A percentile compares a stretch with the other conserved stretches of the same genome.
Conservation (phyloP, 2,329 filamentous ascomycete species). For the Fusarium anguioides region DNA sequence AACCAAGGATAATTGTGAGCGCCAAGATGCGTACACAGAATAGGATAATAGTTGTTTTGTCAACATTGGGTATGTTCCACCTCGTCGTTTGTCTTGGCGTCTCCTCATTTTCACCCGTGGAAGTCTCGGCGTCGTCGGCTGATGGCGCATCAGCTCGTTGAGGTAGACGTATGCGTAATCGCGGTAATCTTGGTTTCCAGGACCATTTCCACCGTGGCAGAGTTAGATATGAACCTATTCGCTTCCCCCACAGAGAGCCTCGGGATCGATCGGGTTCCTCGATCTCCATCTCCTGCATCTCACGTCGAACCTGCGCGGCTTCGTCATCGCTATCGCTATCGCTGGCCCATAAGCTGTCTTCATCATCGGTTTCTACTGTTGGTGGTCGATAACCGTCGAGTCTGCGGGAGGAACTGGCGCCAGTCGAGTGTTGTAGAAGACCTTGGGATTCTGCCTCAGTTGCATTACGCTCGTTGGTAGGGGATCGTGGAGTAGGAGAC, state of each 20-base stretch:
- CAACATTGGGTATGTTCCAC: slow-evolving; percentile 52
- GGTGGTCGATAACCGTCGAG: slow-evolving; percentile 77
- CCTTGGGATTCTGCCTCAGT: slow-evolving; percentile 82
- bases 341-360: slow-evolving; percentile 67
- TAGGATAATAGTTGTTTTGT: slow-evolving; percentile 62
- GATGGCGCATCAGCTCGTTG: slow-evolving; percentile 49
- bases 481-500: slow-evolving; percentile 47
- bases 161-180: slow-evolving; percentile 61
- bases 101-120: slow-evolving; percentile 45
- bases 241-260: slow-evolving; percentile 64
- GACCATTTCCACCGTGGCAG: slow-evolving; percentile 66
- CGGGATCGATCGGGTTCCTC: slow-evolving; percentile 69
- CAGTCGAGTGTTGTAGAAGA: slow-evolving; percentile 69
- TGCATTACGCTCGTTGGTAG: slow-evolving; percentile 68
- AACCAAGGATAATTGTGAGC: slow-evolving; percentile 76
- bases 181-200: slow-evolving; percentile 65
- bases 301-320: slow-evolving; percentile 76
- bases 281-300: slow-evolving; percentile 91
- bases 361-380: slow-evolving; percentile 81
- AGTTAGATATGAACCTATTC: slow-evolving; percentile 64
- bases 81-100: slow-evolving; percentile 42
- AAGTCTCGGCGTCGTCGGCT: slow-evolving; percentile 41
- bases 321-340: slow-evolving; percentile 62
- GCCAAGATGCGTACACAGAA: slow-evolving; percentile 79
- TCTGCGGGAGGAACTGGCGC: slow-evolving; percentile 55